Conservation (phyloP, 495 filamentous ascomycete species). For the Evernia prunastri region DNA sequence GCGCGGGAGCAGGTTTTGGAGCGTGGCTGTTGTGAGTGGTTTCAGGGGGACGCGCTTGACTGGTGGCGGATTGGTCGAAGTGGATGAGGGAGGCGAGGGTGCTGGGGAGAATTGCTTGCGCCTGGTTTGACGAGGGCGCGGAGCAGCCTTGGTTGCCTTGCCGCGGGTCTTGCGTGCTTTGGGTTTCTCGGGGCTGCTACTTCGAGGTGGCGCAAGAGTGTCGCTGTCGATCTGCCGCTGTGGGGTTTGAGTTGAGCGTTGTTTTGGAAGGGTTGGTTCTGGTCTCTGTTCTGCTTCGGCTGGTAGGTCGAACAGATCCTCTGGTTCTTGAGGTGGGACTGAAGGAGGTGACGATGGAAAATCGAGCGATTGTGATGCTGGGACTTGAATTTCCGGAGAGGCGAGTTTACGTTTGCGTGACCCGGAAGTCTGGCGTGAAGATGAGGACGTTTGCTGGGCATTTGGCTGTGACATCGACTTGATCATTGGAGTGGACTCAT, state of each 20-base stretch:
- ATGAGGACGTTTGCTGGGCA: slow-evolving; percentile 18
- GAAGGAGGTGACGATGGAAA: slow-evolving; percentile 14
- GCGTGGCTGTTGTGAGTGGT: slow-evolving; percentile 26
- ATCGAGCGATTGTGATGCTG: slow-evolving; percentile 20
- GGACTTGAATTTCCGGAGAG: slow-evolving; percentile 25
- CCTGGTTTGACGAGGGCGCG: neutral
- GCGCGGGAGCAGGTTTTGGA: slow-evolving; percentile 29
- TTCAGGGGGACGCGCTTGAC: slow-evolving; percentile 12
- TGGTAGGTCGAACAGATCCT: slow-evolving; percentile 8
- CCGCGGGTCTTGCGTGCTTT: neutral
- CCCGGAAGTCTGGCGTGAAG: slow-evolving; percentile 15
- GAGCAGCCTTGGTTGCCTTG: slow-evolving; percentile 2
- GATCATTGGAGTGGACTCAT: slow-evolving; percentile 57
- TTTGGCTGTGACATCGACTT: slow-evolving; percentile 13
- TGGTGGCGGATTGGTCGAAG: slow-evolving; percentile 11
- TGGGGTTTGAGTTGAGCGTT: slow-evolving; percentile 9
- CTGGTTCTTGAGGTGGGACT: slow-evolving; percentile 3
- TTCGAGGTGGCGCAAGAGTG: slow-evolving; percentile 26
- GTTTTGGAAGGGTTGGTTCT: slow-evolving; percentile 19
- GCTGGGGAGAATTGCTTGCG: slow-evolving; percentile 8
- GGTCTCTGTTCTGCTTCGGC: slow-evolving; percentile 12
- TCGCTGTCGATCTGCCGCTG: slow-evolving; percentile 18
- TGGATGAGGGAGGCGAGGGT: slow-evolving; percentile 23
- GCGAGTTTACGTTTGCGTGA: slow-evolving; percentile 27
- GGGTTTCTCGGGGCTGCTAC: slow-evolving; percentile 21